Evolutionary conservation across 2,329 filamentous ascomycete genomes (phyloP), one percentile per base, ranked within the genome.

Genomic region (Lachnellula willkommii): DNA sequence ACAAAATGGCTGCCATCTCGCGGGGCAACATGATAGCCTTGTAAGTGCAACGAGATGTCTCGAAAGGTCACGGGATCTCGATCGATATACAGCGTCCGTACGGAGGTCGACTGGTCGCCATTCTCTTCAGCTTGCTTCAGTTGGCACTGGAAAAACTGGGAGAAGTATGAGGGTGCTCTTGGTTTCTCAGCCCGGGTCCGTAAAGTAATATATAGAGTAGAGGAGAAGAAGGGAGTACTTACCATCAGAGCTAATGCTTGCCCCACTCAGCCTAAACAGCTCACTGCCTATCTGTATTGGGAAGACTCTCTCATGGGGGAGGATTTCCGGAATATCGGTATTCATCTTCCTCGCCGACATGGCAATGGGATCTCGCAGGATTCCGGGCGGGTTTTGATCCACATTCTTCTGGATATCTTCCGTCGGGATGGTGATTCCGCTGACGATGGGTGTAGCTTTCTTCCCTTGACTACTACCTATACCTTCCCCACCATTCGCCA

Each of bases 81-180:
- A 72, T 97, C 93, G 67, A 97, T 96, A 73, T 96, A 96, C 6
- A 97, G 78, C 0, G 93, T 96, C 63, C 88, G 85, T 56, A 95
- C 76, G 4, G 58, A 45, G 45, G 59, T 61, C 17, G 56, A 57
- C 20, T 64, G 60, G 40, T 65, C 60, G 26, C 63, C 73, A 56
- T 79, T 79, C 47, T 81, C 78, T 57, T 84, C 79, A 49, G 81
- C 85, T 63, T 77, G 74, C 55, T 82, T 80, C 42, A 96, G 73
- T 73, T 96, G 92, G 66, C 89, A 89, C 64, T 85, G 80, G 72
- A 97, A 97, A 75, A 94, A 96, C 65, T 90, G 87, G 20, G 93
- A 95, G 74, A 97, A 96, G 72, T 96, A 96, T 50, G 92, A 96
- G 56, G 93, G 93, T 67, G 91, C 93, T 95, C 74, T 77, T 75